phyloP scores from a whole-genome alignment of 1,284 basidiomycete species.

The Athelia psychrophila region DNA sequence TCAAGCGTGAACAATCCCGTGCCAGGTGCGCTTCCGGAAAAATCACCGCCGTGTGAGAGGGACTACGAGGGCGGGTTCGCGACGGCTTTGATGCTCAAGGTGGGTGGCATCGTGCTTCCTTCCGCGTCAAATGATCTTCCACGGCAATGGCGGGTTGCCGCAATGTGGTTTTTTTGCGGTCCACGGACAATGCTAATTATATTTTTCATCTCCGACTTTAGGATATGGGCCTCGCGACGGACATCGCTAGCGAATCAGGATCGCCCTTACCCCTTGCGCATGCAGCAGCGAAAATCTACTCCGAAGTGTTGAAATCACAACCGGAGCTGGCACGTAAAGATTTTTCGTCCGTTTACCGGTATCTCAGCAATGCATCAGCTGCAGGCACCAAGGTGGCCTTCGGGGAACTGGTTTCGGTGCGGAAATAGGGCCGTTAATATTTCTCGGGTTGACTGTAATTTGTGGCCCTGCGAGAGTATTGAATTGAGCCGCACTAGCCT shows the following conservation, averaged over 20 bases:
- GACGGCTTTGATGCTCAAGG: conserved; percentile 84
- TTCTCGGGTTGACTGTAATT: no score
- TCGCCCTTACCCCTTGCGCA: conserved; percentile 64
- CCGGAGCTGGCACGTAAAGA: conserved; percentile 68
- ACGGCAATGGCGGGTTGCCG: conserved; percentile 7
- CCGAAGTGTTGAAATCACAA: conserved; percentile 45
- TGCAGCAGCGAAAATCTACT: conserved; percentile 61
- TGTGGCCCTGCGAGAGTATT: no score
- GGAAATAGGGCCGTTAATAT: no score
- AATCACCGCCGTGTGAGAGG: conserved; percentile 79
- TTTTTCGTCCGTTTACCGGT: conserved; percentile 78
- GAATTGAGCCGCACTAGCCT: no score
- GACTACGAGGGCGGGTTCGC: conserved; percentile 85
- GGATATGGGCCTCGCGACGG: conserved; percentile 80
- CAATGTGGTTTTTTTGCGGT: no score
- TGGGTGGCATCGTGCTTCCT: conserved; percentile 22
- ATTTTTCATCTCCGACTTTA: conserved; percentile 24
- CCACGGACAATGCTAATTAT: no score
- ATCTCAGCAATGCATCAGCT: conserved; percentile 35
- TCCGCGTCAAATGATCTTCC: conserved; percentile 4
- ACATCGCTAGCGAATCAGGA: conserved; percentile 49
- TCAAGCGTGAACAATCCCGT: conserved; percentile 88
- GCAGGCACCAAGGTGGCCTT: not conserved
- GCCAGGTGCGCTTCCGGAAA: conserved; percentile 65
- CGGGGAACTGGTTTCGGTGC: not conserved